Percentiles rank a stretch among this genome's conserved stretches.
Evolutionary conservation across 768 basidiomycete species (phyloP).

Genomic region (Leccinum broughii): DNA sequence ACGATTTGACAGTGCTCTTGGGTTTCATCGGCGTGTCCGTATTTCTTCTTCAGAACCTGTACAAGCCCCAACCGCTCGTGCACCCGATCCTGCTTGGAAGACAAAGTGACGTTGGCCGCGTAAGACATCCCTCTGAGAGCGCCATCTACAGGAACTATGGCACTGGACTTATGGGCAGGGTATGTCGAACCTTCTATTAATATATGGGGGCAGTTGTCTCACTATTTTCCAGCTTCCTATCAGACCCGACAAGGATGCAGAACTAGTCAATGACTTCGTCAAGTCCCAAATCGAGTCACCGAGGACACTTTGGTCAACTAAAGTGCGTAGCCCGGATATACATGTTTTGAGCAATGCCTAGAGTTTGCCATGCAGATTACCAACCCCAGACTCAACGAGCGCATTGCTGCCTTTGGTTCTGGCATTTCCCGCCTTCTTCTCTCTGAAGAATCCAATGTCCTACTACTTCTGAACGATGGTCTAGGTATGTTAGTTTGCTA

Average conservation of each 20-base stretch:
- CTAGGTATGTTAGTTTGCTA: conserved; percentile 50
- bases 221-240: conserved; percentile 59
- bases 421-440: conserved; percentile 62
- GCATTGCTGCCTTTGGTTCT: conserved; percentile 69
- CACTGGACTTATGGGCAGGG: conserved; percentile 80
- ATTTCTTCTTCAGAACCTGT: conserved; percentile 74
- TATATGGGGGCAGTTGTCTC: not conserved
- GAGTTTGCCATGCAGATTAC: conserved; percentile 55
- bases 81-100: conserved; percentile 93
- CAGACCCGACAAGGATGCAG: conserved; percentile 69
- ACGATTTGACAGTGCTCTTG: conserved; percentile 77
- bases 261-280: conserved; percentile 65
- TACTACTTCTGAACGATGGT: conserved; percentile 78
- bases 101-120: conserved; percentile 86
- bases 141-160: conserved; percentile 91
- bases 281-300: conserved; percentile 64
- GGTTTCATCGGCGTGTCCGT: conserved; percentile 74
- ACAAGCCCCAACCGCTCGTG: conserved; percentile 81
- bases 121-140: conserved; percentile 79
- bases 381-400: conserved; percentile 67
- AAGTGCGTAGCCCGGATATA: conserved; percentile 43
- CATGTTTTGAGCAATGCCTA: not conserved
- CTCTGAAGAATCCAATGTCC: conserved; percentile 61
- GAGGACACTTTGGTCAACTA: conserved; percentile 78
- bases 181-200: conserved; percentile 37